Base-by-base conservation (phyloP, 139 green algal genomes). In the Chlorella sp. region DNA sequence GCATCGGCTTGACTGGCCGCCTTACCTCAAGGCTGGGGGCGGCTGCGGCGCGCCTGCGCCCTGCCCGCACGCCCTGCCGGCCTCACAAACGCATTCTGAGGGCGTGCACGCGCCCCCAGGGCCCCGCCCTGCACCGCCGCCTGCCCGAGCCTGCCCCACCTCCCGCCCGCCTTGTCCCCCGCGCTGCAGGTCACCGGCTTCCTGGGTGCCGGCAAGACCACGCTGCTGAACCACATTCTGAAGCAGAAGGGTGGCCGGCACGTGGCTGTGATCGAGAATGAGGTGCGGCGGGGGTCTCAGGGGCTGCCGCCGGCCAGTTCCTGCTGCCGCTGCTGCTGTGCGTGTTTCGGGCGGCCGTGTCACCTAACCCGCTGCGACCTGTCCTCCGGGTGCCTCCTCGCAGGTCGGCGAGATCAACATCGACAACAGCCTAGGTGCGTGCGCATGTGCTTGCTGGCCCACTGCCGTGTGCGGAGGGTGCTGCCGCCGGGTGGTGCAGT, bases 261-360 rank as follows among this genome's bases (percentile, higher is more conserved):
- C 63, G 89, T 97, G 74, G 94, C 93, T 15, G 92, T 97, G 4
- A 94, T 96, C 28, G 94, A 97, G 86, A 97, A 97, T 88, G 94
- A 97, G 92, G 94, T 81, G 87, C 91, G 91, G 38, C 44, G 57
- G 62, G 36, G 17, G 62, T 18, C 64, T 17, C 38, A 11, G 51
- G 15, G 51, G 13, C 51, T 15, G 11, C 51, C 2, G 51, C 51
- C 12, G 51, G 12, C 12, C 12, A 20, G 51, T 60, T 20, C 51
- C 51, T 21, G 51, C 34, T 36, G 92, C 80, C 44, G 44, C 90
- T 94, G 74, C 38, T 20, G 12, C 30, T 11, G 1, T 25, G 25
- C 73, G 51, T 60, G 51, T 60, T 60, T 60, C 51, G 51, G 51
- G 51, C 51, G 2, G 51, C 11, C 51, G 11, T 2, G 7, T 60